Conservation (phyloP, 1,284 basidiomycete genomes). For the Pisolithus thermaeus region DNA sequence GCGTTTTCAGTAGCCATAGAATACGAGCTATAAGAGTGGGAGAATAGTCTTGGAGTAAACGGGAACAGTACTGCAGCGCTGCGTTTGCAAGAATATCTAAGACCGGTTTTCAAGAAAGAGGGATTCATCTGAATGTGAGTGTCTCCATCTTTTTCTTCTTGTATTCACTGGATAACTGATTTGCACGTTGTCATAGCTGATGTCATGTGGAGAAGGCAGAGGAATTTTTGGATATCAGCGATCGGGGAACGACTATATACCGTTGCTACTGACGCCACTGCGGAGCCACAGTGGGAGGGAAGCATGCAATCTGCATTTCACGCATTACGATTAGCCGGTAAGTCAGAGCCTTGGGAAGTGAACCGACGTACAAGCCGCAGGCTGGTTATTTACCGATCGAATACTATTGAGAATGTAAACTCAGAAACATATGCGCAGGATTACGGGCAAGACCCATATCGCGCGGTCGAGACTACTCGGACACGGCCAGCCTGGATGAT, state of each 20-base stretch:
- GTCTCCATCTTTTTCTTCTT: neutral
- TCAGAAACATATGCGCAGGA: too few relatives aligned
- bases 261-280: neutral
- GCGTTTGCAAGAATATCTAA: too few relatives aligned
- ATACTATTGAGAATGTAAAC: too few relatives aligned
- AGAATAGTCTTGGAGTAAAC: neutral
- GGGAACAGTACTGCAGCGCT: neutral
- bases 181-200: neutral
- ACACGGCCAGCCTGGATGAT: too few relatives aligned
- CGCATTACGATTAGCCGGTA: too few relatives aligned
- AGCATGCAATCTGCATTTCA: too few relatives aligned
- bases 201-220: neutral
- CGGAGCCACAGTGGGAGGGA: too few relatives aligned
- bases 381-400: too few relatives aligned
- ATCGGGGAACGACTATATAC: neutral
- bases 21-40: neutral
- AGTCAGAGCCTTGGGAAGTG: too few relatives aligned
- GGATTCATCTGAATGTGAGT: neutral
- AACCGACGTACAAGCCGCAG: too few relatives aligned
- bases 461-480: too few relatives aligned
- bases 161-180: neutral
- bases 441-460: too few relatives aligned
- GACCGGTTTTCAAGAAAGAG: neutral
- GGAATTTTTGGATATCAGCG: neutral
- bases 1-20: conserved; percentile 3